Base-by-base conservation (phyloP, 768 basidiomycete species). In the Rubroboletus satanas region DNA sequence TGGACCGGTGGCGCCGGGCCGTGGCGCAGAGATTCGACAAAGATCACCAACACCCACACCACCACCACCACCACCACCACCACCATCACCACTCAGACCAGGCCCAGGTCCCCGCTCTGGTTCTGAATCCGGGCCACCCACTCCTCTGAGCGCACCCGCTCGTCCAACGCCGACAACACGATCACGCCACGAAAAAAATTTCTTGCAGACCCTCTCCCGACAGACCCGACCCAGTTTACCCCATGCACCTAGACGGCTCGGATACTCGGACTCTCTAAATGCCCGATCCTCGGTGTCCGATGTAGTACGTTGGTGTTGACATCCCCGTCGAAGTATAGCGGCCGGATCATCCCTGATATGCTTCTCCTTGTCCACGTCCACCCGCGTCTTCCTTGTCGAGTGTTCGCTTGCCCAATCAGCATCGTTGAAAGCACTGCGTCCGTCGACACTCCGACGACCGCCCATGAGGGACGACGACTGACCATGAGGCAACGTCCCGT, bases 311-410 rank as follows among this genome's bases (percentile, higher is more conserved):
- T 0, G 50, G 31, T 9, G 23, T n/a, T 28, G 60, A n/a, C 12
- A 14, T 15, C 11, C 28, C 28, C 10, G 49, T 26, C 48, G 52
- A 57, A 28, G n/a, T 38, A 48, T 44, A 15, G 11, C 58, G 60
- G 60, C 38, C 59, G 64, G 67, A 64, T 56, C 64, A 55, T 53
- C 36, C n/a, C 4, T 44, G 18, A 9, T 7, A 1, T 44, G 17
- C 54, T 43, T 52, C 23, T 47, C 45, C 9, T 46, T 23, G 33
- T 42, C 48, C 28, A 23, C 8, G 32, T 41, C 33, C 21, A 15
- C 21, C 11, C n/a, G 14, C 39, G 28, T 46, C 56, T 42, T 44
- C 29, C 42, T 44, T 1, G 36, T 26, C 31, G 28, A 7, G 9
- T 9, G 15, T 23, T 12, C 5, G 10, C 26, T 21, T n/a, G 37